Percentiles rank a stretch among this genome's conserved stretches.
phyloP scores from a whole-genome alignment of 192 early-diverging fungal genomes.

The Backusella liffmaniae region DNA sequence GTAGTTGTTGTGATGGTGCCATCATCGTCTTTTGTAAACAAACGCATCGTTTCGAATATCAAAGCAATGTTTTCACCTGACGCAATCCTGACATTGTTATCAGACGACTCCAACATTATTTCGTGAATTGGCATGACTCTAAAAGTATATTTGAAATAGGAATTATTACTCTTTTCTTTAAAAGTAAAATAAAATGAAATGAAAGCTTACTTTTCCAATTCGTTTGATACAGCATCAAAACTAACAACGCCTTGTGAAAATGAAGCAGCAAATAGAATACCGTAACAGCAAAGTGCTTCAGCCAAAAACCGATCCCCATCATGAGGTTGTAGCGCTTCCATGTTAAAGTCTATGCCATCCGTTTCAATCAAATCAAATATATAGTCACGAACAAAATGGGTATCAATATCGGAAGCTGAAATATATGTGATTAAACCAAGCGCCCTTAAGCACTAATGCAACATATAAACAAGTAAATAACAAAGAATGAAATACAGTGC shows the following conservation, averaged over 20 bases:
- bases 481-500: not conserved
- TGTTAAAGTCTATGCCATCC: slow-evolving; percentile 19
- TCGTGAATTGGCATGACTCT: slow-evolving; percentile 50
- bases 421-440: slow-evolving; percentile 29
- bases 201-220: slow-evolving; percentile 31
- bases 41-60: slow-evolving; percentile 59
- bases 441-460: slow-evolving; percentile 21
- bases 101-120: slow-evolving; percentile 53
- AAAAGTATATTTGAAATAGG: slow-evolving; percentile 3
- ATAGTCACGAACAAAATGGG: slow-evolving; percentile 18
- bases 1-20: not conserved
- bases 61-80: slow-evolving; percentile 74
- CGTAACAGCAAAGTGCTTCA: slow-evolving; percentile 19
- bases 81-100: slow-evolving; percentile 66
- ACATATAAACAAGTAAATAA: not conserved
- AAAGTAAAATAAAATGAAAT: not conserved
- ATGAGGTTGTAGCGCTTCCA: slow-evolving; percentile 15
- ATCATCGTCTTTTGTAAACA: slow-evolving; percentile 3
- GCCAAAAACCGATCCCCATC: slow-evolving; percentile 17
- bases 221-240: slow-evolving; percentile 31
- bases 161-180: not conserved
- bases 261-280: slow-evolving; percentile 22
- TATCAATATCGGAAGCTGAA: slow-evolving; percentile 32
- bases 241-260: slow-evolving; percentile 23
- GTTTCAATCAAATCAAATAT: slow-evolving; percentile 33